Conservation (phyloP, 768 basidiomycete genomes). For the Thelephora aurantiotincta region DNA sequence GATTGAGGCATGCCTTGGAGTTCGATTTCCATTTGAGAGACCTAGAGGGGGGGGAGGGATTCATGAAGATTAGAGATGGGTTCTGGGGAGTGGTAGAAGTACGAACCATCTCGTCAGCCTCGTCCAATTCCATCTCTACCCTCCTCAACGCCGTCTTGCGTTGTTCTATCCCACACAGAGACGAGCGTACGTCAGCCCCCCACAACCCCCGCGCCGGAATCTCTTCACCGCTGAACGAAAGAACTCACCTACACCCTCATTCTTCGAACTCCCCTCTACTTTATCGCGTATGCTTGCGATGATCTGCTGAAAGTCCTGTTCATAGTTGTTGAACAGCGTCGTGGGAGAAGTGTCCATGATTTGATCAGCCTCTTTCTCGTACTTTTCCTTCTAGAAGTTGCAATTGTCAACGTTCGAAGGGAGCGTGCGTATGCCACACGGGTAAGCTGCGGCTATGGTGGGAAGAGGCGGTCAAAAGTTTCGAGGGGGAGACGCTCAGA, state of each 20-base stretch:
- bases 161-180: slow-evolving; percentile 41
- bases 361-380: too few relatives aligned
- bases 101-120: slow-evolving; percentile 91
- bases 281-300: slow-evolving; percentile 61
- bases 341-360: slow-evolving; percentile 76
- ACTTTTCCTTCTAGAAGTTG: too few relatives aligned
- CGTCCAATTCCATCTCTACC: slow-evolving; percentile 92
- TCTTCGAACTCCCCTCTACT: slow-evolving; percentile 55
- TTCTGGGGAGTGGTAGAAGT: neutral
- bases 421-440: too few relatives aligned
- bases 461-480: too few relatives aligned
- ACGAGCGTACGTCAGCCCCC: neutral
- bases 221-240: neutral
- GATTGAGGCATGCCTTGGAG: slow-evolving; percentile 88
- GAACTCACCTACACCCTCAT: slow-evolving; percentile 53
- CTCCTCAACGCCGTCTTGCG: slow-evolving; percentile 67
- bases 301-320: slow-evolving; percentile 82
- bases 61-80: neutral
- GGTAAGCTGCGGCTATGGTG: too few relatives aligned
- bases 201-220: neutral
- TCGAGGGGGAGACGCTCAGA: too few relatives aligned
- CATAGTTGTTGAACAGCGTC: slow-evolving; percentile 81
- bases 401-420: too few relatives aligned
- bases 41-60: slow-evolving; percentile 27
- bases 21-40: slow-evolving; percentile 99